Base-by-base conservation (phyloP, 768 basidiomycete genomes). In the Sporobolomyces pararoseus region DNA sequence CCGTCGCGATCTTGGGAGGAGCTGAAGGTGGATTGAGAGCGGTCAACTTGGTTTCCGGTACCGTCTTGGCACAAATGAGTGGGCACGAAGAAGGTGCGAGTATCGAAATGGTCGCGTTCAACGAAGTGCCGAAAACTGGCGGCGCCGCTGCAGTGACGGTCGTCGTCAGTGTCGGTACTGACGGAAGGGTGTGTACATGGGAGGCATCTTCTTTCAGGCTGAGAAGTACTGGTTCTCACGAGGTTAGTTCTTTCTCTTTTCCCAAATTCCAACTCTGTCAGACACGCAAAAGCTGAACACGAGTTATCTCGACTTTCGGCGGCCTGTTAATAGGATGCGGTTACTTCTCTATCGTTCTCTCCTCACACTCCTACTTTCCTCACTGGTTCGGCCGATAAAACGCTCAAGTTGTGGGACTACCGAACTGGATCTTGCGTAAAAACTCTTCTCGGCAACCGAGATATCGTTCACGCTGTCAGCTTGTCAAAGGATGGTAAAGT, bases 181-280 rank as follows among this genome's bases (percentile, higher is more conserved):
- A 99, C 77, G 92, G 93, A 0, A 94, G 91, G 78, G 89, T 87
- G 23, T 91, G 89, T 75, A 87, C 97, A 39, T 99, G 95, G 93
- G 96, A 99, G 80, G 83, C 94, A 50, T 84, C 84, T 58, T 94
- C 91, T 31, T 90, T 90, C 84, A 84, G 89, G 70, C 78, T 93
- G 60, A 85, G 96, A 65, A 84, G 88, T 23, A 92, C 89, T 19
- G 81, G 96, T 9, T 83, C 88, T 71, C 94, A 98, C 76, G 82
- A 87, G 79, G 94, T 94, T 70, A 60, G 85, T 82, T 23, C 29
- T n/a, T 21, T 35, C 27, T 60, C 44, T 27, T 31, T 34, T 25
- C 31, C 27, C 29, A 10, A 46, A 3, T 23, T n/a, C 9, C n/a
- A n/a, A n/a, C n/a, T n/a, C n/a, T n/a, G n/a, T n/a, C n/a, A n/a